Percentiles rank a stretch among this genome's conserved stretches.
Evolutionary conservation across 805 yeast genomes (phyloP).

Genomic region (Isabelozyma pseudorhagii): DNA sequence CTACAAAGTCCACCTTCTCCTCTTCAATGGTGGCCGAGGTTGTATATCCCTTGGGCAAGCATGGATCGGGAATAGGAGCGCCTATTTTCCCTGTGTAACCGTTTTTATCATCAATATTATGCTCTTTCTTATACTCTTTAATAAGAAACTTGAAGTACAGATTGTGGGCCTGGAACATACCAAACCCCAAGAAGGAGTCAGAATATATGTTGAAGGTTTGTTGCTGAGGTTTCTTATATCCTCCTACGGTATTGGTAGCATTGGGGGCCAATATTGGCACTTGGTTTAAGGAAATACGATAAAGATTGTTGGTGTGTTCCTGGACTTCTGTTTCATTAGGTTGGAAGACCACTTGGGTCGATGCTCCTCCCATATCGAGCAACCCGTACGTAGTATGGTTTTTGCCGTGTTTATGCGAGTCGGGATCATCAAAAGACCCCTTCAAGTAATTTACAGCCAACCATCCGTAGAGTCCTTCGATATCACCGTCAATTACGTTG

Average conservation of each 20-base stretch:
- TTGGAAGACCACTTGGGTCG: slow-evolving; percentile 62
- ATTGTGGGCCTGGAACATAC: slow-evolving; percentile 53
- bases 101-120: slow-evolving; percentile 8
- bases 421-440: slow-evolving; percentile 41
- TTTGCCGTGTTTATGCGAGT: slow-evolving; percentile 39
- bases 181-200: slow-evolving; percentile 58
- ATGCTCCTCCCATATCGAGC: slow-evolving; percentile 63
- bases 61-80: slow-evolving; percentile 49
- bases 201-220: slow-evolving; percentile 42
- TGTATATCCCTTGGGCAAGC: slow-evolving; percentile 49
- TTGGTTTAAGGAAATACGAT: slow-evolving; percentile 41
- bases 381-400: slow-evolving; percentile 52
- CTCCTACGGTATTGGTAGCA: background rate
- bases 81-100: slow-evolving; percentile 10
- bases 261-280: slow-evolving; percentile 18
- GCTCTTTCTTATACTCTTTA: slow-evolving; percentile 13
- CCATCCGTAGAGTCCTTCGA: slow-evolving; percentile 70
- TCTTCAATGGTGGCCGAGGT: slow-evolving; percentile 20
- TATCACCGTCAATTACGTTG: slow-evolving; percentile 59
- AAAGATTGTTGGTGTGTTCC: slow-evolving; percentile 46
- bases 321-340: slow-evolving; percentile 47
- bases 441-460: slow-evolving; percentile 55
- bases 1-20: slow-evolving; percentile 38
- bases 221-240: background rate
- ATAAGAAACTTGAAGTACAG: slow-evolving; percentile 41